Evolutionary conservation across 1,284 basidiomycete species (phyloP), one percentile per base, ranked within the genome.

Genomic region (Cryptococcus sp.): DNA sequence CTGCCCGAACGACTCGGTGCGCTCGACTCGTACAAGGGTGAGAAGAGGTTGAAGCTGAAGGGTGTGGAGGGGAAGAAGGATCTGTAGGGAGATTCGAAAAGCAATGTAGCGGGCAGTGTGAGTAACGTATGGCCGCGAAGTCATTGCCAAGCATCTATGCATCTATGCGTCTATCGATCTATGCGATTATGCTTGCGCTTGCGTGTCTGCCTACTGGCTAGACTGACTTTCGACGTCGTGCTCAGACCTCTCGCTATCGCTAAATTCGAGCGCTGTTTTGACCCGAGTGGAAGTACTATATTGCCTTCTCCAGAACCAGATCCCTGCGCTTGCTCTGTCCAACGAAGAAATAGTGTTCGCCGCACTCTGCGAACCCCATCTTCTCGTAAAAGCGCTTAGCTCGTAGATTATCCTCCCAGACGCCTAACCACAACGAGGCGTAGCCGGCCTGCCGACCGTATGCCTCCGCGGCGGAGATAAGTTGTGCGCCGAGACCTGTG

Each of bases 1-100:
- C 78, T 96, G 60, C 88, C 88, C 47, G 92, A 96, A 80, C 83
- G 92, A 19, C 80, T 95, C 67, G 86, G 84, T 67, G 91, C 86
- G 6, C 83, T 95, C 57, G 90, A 93, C 61, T 76, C 78, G 41
- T 84, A 64, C 55, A 71, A 66, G 64, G 56, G 54, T n/a, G 49
- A 52, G 5, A 58, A 58, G 47, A 46, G 23, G 17, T 56, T 65
- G 47, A 65, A 66, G 53, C 44, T 63, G 27, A 64, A 65, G 44
- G 31, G 50, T 5, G 64, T 53, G 50, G 64, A 47, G 44, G 52
- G 27, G 3, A 47, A 39, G 45, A 42, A 40, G 52, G 50, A 47
- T 31, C 27, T 31, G n/a, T 38, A 46, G 27, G 51, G 31, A 35
- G 31, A 35, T 35, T 35, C 31, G 8, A 35, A 35, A 35, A 35